Conservation (phyloP, 805 yeast genomes). For the Ogataea glucozyma region DNA sequence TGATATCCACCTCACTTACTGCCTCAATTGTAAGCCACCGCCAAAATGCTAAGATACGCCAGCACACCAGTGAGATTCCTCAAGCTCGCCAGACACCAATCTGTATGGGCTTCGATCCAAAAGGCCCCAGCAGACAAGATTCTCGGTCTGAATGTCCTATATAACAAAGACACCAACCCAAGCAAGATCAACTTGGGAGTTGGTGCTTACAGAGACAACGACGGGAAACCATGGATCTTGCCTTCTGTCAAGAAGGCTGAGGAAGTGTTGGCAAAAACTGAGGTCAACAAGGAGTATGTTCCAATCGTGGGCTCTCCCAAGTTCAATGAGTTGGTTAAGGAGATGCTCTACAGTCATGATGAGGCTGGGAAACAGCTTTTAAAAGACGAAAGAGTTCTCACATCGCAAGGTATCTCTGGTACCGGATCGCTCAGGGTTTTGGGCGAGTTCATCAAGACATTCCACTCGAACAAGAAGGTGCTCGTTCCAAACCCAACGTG, state of each 20-base stretch:
- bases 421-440: conserved; percentile 91
- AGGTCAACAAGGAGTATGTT: conserved; percentile 78
- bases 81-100: conserved; percentile 23
- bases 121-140: conserved; percentile 85
- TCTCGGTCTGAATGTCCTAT: conserved; percentile 75
- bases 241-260: conserved; percentile 75
- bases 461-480: conserved; percentile 56
- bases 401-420: conserved; percentile 90
- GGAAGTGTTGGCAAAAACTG: conserved; percentile 43
- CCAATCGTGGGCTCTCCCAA: conserved; percentile 78
- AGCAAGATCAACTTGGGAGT: conserved; percentile 66
- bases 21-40: neutral
- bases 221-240: conserved; percentile 86
- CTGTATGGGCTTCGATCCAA: conserved; percentile 33
- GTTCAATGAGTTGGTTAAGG: conserved; percentile 66
- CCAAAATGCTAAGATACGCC: conserved; percentile 23
- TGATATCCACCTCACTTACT: too few species aligned
- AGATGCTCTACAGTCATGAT: conserved; percentile 71
- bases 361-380: conserved; percentile 55
- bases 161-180: conserved; percentile 61
- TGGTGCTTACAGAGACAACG: conserved; percentile 91
- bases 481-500: conserved; percentile 88
- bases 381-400: conserved; percentile 64
- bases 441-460: conserved; percentile 70
- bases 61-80: conserved; percentile 11